phyloP scores from a whole-genome alignment of 805 yeast species.

The Hanseniaspora jakobsenii region DNA sequence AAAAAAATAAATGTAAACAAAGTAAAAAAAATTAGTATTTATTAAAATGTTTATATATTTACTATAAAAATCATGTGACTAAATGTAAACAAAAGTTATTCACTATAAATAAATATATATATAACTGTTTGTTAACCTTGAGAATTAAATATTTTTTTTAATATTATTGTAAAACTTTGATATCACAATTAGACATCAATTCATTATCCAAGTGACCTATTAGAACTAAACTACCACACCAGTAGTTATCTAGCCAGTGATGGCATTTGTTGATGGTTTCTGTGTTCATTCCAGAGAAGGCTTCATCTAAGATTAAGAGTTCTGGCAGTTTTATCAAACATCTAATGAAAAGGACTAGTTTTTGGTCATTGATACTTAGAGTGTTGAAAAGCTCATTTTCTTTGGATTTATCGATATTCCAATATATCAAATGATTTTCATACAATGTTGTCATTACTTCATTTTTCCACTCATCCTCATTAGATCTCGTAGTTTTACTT shows the following conservation, averaged over 20 bases:
- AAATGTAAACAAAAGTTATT: no score
- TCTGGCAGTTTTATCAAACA: conserved; percentile 69
- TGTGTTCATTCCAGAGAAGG: conserved; percentile 80
- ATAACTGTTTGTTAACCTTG: no score
- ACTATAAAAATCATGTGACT: background rate
- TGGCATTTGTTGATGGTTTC: conserved; percentile 46
- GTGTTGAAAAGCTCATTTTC: conserved; percentile 38
- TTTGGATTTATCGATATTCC: conserved; percentile 24
- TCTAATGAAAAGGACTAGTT: conserved; percentile 60
- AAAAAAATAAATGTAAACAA: no score
- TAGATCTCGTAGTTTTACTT: no score
- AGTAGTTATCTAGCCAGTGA: conserved; percentile 33
- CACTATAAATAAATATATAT: no score
- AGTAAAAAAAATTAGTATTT: no score
- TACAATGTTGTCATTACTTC: conserved; percentile 28
- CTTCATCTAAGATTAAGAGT: conserved; percentile 76
- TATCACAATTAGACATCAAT: conserved; percentile 54
- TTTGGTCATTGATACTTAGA: conserved; percentile 61
- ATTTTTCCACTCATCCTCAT: conserved; percentile 32
- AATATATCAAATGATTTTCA: conserved; percentile 36
- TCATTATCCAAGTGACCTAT: conserved; percentile 76
- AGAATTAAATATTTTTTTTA: no score
- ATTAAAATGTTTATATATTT: no score
- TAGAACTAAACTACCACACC: conserved; percentile 60
- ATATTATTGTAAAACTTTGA: background rate